Base-by-base conservation (phyloP, 139 green algal species). In the Haematococcus lacustris region DNA sequence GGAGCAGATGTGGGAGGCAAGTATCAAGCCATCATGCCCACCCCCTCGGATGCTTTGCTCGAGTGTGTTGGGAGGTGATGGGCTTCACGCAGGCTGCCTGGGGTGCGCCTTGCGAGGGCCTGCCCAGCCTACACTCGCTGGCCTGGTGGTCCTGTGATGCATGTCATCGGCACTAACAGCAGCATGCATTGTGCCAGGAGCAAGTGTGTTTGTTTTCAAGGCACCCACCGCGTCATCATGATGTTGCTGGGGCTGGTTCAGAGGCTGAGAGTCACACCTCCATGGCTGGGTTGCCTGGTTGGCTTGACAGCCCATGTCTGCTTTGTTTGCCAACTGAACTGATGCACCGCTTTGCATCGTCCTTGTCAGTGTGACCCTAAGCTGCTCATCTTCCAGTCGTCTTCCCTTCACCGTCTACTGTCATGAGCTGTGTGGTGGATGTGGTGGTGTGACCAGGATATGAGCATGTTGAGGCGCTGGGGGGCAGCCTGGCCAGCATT, bases 401-500 rank as follows among this genome's bases (percentile, higher is more conserved):
- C 9, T n/a, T n/a, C n/a, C n/a, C n/a, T n/a, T n/a, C n/a, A n/a
- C n/a, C n/a, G n/a, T n/a, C n/a, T n/a, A n/a, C n/a, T n/a, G n/a
- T n/a, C n/a, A n/a, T n/a, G n/a, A n/a, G n/a, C n/a, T 64, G 9
- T 57, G 17, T 70, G 17, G 2, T 71, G 66, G 40, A 38, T 39
- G 61, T 43, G 32, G 21, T 41, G n/a, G n/a, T 71, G 65, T 33
- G 9, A 7, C 34, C 70, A 84, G 78, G 87, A 4, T 37, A 70
- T 4, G 91, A 96, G n/a, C 91, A 96, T 59, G 64, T 87, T n/a
- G 84, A 74, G 0, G 90, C 89, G 0, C 76, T 96, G 30, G 91
- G 89, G 2, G 90, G 88, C 57, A 86, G 33, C 50, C 60, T 94
- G 28, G 37, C 77, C 34, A 72, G 37, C 66, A 92, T 95, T 5